These are phyloP conservation scores for Paramyrothecium sp. DNA, from an alignment of 2,329 filamentous ascomycete genomes.

Conservation along the genomic window DNA sequence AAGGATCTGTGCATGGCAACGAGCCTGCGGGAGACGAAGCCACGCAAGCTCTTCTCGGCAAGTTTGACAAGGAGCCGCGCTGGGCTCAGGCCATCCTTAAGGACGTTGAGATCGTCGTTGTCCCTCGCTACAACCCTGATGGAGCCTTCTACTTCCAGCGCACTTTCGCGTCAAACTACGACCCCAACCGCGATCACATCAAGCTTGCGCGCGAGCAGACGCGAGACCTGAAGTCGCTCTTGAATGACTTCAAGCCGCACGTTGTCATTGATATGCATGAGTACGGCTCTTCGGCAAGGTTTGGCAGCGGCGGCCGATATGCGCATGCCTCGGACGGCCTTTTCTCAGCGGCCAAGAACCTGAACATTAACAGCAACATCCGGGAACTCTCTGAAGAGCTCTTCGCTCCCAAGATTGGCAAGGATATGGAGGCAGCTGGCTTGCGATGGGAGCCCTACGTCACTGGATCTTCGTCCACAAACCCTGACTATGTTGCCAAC, in stretches of 20 bases:
- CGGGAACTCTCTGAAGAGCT: constrained; percentile 23
- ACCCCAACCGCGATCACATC: constrained; percentile 30
- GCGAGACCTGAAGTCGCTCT: constrained; percentile 23
- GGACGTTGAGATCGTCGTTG: constrained; percentile 24
- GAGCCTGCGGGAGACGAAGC: constrained; percentile 29
- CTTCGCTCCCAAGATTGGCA: constrained; percentile 23
- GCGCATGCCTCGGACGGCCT: constrained; percentile 25
- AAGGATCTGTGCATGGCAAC: constrained; percentile 30
- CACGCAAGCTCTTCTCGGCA: constrained; percentile 24
- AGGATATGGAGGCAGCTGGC: constrained; percentile 22
- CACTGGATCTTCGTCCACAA: constrained; percentile 9
- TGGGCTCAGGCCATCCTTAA: constrained; percentile 25
- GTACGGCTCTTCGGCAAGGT: constrained; percentile 16
- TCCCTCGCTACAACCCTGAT: constrained; percentile 31
- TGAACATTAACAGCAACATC: constrained; percentile 29
- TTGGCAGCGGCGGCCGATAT: constrained; percentile 15
- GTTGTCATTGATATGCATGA: constrained; percentile 31
- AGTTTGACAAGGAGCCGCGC: constrained; percentile 22
- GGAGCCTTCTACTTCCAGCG: constrained; percentile 31
- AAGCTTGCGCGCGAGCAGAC: constrained; percentile 30
- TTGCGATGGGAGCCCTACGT: constrained; percentile 28
- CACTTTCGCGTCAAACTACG: constrained; percentile 22
- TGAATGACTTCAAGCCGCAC: constrained; percentile 24
- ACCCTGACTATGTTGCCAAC: constrained; percentile 6
- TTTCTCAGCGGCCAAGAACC: constrained; percentile 30